Conservation (phyloP, 768 basidiomycete species). For the Leccinum incarnatum region DNA sequence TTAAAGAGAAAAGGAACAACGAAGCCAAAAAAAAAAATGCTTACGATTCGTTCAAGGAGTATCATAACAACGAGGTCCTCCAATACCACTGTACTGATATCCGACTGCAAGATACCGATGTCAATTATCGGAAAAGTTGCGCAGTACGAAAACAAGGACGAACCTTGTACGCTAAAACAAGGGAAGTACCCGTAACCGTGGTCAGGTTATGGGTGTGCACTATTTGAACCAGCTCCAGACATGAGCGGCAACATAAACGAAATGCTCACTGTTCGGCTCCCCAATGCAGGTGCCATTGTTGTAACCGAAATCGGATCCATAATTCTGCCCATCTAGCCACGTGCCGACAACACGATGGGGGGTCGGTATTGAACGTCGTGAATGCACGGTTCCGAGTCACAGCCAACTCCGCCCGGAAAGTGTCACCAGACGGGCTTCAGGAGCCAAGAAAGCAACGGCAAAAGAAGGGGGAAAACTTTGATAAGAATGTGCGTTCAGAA, state of each 20-base stretch:
- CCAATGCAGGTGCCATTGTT: background rate
- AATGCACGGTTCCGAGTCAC: background rate
- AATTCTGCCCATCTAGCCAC: slow-evolving; percentile 1
- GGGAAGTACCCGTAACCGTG: slow-evolving; percentile 7
- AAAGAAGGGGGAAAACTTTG: background rate
- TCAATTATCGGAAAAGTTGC: background rate
- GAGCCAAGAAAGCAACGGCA: background rate
- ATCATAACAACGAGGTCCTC: slow-evolving; percentile 3
- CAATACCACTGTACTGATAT: background rate
- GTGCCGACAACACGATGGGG: accelerated
- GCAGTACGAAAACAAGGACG: background rate
- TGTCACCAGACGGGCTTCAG: slow-evolving; percentile 3
- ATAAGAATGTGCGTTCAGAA: background rate
- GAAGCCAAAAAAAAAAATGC: background rate
- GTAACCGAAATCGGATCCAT: slow-evolving; percentile 1
- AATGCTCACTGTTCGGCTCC: slow-evolving; percentile 15
- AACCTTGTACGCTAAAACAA: slow-evolving; percentile 14
- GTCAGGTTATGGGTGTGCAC: slow-evolving; percentile 14
- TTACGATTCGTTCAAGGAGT: background rate
- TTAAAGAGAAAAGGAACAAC: background rate
- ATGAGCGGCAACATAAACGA: background rate
- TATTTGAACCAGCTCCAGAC: background rate
- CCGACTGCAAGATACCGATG: background rate
- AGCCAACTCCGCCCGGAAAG: slow-evolving; percentile 2
- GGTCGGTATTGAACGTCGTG: background rate